These are phyloP conservation scores for Crataegus laevigata DNA, from an alignment of 306 rosid genomes.

Conservation along the genomic window DNA sequence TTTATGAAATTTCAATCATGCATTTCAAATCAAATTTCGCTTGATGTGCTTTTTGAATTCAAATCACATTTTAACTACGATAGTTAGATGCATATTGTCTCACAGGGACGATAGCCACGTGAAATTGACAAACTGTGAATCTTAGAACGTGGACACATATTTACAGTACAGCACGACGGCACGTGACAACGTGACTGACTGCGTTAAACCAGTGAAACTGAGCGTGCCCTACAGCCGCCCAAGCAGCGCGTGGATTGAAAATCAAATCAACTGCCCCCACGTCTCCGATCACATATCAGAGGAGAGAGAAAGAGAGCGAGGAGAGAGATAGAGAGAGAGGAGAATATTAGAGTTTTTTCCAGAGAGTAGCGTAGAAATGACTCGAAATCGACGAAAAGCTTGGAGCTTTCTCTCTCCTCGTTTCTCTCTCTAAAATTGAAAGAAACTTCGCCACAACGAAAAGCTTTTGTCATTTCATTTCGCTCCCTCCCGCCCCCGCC, in stretches of 20 bases:
- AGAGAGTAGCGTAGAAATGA: slow-evolving; percentile 43
- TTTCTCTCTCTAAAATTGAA: slow-evolving; percentile 13
- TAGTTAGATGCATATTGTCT: too few relatives aligned
- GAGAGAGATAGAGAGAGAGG: background rate
- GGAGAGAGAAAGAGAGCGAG: background rate
- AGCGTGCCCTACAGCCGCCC: background rate
- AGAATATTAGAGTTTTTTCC: too few relatives aligned
- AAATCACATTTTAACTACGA: too few relatives aligned
- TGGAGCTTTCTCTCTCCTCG: background rate
- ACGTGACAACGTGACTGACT: background rate
- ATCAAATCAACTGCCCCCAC: background rate
- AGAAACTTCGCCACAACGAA: background rate
- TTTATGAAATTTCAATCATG: too few relatives aligned
- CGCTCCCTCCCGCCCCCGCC: slow-evolving; percentile 5
- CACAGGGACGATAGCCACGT: too few relatives aligned
- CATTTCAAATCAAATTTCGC: too few relatives aligned
- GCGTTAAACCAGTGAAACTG: background rate
- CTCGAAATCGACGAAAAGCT: slow-evolving; percentile 18
- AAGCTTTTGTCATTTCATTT: background rate
- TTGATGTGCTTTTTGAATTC: too few relatives aligned
- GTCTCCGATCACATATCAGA: background rate
- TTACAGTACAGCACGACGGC: background rate
- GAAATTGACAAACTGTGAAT: too few relatives aligned
- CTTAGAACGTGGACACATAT: background rate
- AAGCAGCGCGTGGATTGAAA: background rate